A percentile compares a stretch with the other conserved stretches of the same genome.
Evolutionary conservation across 176 grass and related monocot species (phyloP).

Genomic region (Luzula sylvatica): DNA sequence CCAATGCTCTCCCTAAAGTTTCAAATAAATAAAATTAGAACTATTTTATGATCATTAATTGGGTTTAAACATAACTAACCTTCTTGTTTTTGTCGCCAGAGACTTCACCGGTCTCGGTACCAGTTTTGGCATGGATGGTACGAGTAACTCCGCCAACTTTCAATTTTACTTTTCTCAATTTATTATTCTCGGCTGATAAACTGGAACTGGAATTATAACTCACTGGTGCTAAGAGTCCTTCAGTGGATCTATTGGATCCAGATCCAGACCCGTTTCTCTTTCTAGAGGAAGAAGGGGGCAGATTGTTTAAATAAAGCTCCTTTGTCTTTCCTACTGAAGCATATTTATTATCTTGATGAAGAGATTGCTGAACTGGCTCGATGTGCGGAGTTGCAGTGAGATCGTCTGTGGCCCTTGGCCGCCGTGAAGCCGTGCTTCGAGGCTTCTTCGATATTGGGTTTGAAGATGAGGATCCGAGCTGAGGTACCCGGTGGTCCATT

Average conservation of each 20-base stretch:
- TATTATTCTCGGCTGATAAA: slow-evolving; percentile 34
- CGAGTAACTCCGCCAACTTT: slow-evolving; percentile 66
- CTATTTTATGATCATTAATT: too few relatives aligned
- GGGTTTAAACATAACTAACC: slow-evolving; percentile 49
- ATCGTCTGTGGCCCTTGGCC: slow-evolving; percentile 37
- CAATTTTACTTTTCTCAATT: slow-evolving; percentile 58
- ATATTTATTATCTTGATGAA: neutral
- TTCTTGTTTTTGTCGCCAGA: slow-evolving; percentile 38
- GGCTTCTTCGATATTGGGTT: slow-evolving; percentile 40
- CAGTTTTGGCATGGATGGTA: slow-evolving; percentile 35
- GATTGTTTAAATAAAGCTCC: slow-evolving; percentile 52
- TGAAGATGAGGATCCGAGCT: neutral
- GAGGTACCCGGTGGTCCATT: slow-evolving; percentile 12
- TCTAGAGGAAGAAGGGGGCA: slow-evolving; percentile 26
- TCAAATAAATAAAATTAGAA: too few relatives aligned
- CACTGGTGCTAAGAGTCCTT: slow-evolving; percentile 28
- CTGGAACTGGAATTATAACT: slow-evolving; percentile 11
- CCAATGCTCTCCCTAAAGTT: slow-evolving; percentile 13
- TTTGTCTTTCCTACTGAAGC: slow-evolving; percentile 32
- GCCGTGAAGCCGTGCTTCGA: slow-evolving; percentile 40
- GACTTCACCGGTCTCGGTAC: slow-evolving; percentile 18
- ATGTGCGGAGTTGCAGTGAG: slow-evolving; percentile 23
- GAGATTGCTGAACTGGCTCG: slow-evolving; percentile 17
- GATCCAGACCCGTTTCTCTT: slow-evolving; percentile 20
- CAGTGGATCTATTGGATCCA: slow-evolving; percentile 23